Percentiles rank a stretch among this genome's conserved stretches.
These are phyloP conservation scores for Cymbopogon flexuosus DNA, from an alignment of 202 grass and related monocot genomes.

Conservation along the genomic window DNA sequence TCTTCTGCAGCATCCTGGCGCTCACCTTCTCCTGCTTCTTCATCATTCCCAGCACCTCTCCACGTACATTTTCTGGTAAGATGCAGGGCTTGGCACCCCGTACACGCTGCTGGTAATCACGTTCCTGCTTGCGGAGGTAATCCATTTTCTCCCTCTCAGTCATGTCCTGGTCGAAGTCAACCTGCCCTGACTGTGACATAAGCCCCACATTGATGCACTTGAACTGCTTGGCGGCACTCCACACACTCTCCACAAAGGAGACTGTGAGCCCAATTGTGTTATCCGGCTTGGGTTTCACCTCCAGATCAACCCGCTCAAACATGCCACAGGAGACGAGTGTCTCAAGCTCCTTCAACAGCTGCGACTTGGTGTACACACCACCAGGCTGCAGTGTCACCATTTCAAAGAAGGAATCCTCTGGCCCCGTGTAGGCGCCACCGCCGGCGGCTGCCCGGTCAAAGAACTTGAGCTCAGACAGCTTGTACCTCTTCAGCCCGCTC, in stretches of 20 bases:
- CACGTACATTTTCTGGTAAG: constrained; percentile 50
- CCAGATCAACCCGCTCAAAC: constrained; percentile 89
- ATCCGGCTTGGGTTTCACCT: constrained; percentile 80
- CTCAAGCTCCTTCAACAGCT: constrained; percentile 81
- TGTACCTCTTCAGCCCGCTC: constrained; percentile 72
- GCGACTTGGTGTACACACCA: constrained; percentile 87
- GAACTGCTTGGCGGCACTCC: constrained; percentile 75
- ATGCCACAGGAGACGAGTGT: constrained; percentile 79
- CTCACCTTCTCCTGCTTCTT: constrained; percentile 71
- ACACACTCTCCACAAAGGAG: constrained; percentile 73
- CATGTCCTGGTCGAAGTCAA: constrained; percentile 86
- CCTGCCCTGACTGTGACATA: constrained; percentile 63
- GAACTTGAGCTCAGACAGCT: constrained; percentile 83
- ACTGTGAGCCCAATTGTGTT: constrained; percentile 73
- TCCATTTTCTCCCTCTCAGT: constrained; percentile 90
- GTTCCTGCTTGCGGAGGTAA: constrained; percentile 82
- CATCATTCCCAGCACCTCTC: constrained; percentile 76
- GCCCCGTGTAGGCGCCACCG: constrained; percentile 49
- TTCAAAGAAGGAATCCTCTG: constrained; percentile 89
- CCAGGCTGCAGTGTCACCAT: constrained; percentile 85
- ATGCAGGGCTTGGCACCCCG: constrained; percentile 58
- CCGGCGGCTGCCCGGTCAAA: constrained; percentile 48
- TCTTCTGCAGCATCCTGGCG: constrained; percentile 86
- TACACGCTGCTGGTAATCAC: constrained; percentile 76
- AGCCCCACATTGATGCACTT: constrained; percentile 95